Base-by-base conservation (phyloP, 2,329 filamentous ascomycete species). In the Calycina marina region DNA sequence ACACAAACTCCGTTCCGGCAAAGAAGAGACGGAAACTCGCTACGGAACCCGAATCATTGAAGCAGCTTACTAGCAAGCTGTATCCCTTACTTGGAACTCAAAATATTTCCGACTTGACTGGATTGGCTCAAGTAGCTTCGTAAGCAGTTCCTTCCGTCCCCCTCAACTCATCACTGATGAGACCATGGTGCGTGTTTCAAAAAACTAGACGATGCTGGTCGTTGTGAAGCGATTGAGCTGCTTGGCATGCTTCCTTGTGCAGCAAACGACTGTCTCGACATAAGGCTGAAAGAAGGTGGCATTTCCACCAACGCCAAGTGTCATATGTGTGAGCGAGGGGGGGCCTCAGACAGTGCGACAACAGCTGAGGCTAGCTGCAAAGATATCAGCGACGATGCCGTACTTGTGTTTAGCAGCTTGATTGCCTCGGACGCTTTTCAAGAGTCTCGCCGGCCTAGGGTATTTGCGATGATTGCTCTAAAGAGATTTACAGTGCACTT, bases 401-500 rank as follows among this genome's bases (percentile, higher is more conserved):
- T 66, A 18, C 42, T 44, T 2, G 53, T 63, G 6, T 65, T 77
- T 36, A 47, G 51, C 9, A 60, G 55, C 14, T 41, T 77, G 5
- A 51, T 53, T 13, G 43, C 60, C 20, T 52, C 58, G 2, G 46
- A 58, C 1, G 47, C 48, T 6, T 71, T 77, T 39, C 40, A 59
- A 4, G 59, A 67, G 36, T 71, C 69, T 13, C 65, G 67, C n/a
- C 65, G 63, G 28, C 63, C 72, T 20, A 67, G 83, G 28, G 64
- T 92, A 24, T 62, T 72, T 38, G 75, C 77, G 6, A 83, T 90
- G 72, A 56, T 77, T 37, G 67, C 73, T 3, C 60, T 93, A 30
- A 72, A 75, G 43, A 71, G 75, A 28, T 58, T 90, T 25, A 63
- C 81, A 15, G 63, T 68, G 29, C 84, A 93, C 53, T 73, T 72